Evolutionary conservation across 441 rosid species (phyloP), one percentile per base, ranked within the genome.

Genomic region (Codiaeum variegatum): DNA sequence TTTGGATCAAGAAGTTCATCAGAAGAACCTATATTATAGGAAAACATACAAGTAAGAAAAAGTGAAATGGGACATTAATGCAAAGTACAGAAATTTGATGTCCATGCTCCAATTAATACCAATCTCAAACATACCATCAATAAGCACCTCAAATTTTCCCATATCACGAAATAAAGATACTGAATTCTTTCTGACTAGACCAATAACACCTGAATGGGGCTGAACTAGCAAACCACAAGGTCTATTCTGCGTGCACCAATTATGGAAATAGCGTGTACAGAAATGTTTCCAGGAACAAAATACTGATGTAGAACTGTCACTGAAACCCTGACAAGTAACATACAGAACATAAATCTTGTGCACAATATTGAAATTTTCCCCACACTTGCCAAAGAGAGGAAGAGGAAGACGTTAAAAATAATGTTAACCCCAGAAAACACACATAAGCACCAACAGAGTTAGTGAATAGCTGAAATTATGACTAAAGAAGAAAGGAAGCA

Each of bases 231-330:
- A 85, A 62, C 90, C 90, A 70, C 76, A 80, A 23, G 94, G 90
- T 26, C 83, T 84, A 84, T 96, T 93, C 83, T 82, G 86, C 82
- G 79, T 89, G 87, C 98, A 88, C 99, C 99, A 96, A 72, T 87
- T 77, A 66, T 85, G 84, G 77, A 90, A 87, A 87, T 93, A 96
- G 66, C 90, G 84, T 10, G 82, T 61, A 79, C 92, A 91, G 82
- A 96, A 90, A 75, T 67, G 83, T 81, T 86, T 92, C 99, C 99
- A 96, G 68, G 88, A 83, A 81, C 76, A 84, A 81, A 88, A 85
- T 29, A 85, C 74, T 44, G 94, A 82, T 69, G 80, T 68, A 54
- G 87, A 82, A 80, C 83, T 86, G 73, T 83, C 89, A 70, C 78
- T 77, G 52, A 81, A 78, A 85, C 85, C 92, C 98, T 96, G 84